Evolutionary conservation across 768 basidiomycete genomes (phyloP).

Genomic region (Terana coerulea): DNA sequence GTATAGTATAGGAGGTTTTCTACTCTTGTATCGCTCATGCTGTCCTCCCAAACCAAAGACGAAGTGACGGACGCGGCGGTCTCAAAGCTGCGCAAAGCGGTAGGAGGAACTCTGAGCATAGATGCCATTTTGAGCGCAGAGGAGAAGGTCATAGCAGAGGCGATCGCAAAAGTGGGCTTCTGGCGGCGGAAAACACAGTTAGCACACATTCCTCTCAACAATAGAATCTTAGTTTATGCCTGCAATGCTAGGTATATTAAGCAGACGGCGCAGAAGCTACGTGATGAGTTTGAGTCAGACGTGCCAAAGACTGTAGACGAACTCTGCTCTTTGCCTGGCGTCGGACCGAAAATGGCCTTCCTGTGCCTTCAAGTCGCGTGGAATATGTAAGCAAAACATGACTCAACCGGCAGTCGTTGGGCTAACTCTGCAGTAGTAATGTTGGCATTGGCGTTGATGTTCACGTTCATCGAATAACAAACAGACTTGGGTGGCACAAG

Average conservation of each 20-base stretch:
- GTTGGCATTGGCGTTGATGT: slow-evolving; percentile 94
- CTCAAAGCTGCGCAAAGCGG: slow-evolving; percentile 58
- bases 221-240: background rate
- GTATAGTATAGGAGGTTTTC: slow-evolving; percentile 74
- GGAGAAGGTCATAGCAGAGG: slow-evolving; percentile 57
- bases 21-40: slow-evolving; percentile 89
- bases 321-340: slow-evolving; percentile 82
- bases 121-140: slow-evolving; percentile 65
- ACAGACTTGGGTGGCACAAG: slow-evolving; percentile 89
- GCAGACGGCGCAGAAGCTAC: slow-evolving; percentile 63
- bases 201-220: background rate
- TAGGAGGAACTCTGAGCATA: slow-evolving; percentile 80
- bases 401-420: background rate
- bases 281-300: slow-evolving; percentile 74
- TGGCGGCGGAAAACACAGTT: slow-evolving; percentile 86
- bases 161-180: slow-evolving; percentile 89
- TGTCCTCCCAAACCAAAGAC: slow-evolving; percentile 95
- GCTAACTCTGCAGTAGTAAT: slow-evolving; percentile 44
- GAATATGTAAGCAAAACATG: slow-evolving; percentile 54
- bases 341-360: slow-evolving; percentile 97
- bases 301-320: slow-evolving; percentile 88
- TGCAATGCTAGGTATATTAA: slow-evolving; percentile 58
- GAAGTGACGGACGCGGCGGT: slow-evolving; percentile 83
- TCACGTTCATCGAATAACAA: slow-evolving; percentile 94
- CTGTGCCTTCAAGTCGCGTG: slow-evolving; percentile 80